Base-by-base conservation (phyloP, 805 yeast species). In the Saccharomycopsis capsularis region DNA sequence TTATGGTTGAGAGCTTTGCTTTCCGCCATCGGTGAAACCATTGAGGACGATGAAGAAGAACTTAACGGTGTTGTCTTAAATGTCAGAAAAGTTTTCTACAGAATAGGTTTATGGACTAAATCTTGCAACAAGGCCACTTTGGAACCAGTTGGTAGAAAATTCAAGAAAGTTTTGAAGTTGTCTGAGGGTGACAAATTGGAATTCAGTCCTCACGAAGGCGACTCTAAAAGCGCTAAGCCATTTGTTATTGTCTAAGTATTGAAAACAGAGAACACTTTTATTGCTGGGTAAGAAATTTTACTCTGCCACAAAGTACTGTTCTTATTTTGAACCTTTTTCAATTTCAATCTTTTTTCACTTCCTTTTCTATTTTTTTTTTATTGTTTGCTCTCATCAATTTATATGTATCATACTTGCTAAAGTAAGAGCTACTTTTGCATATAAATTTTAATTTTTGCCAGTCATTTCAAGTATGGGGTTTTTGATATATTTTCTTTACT, bases 21-120 rank as follows among this genome's bases (percentile, higher is more conserved):
- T 59, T 82, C 95, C 44, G 87, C 87, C 49, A 87, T 93, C 66
- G 99, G 99, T 61, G 98, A 90, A 71, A 87, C 96, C 49, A 82
- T 91, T 59, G 93, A 85, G 63, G 81, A 78, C 56, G 89, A 81
- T 57, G 78, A 77, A 58, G 78, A 84, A 63, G 91, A 88, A 70
- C 93, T 93, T 57, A 90, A 86, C 66, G 99, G 99, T 63, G 86
- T 88, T 59, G 96, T 93, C 56, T 80, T 88, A 64, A 87, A 86
- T 66, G 81, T 85, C 61, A 85, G 96, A 75, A 82, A 79, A 64
- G 80, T 78, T 58, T 87, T 80, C 57, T 79, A 76, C 74, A 85
- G 88, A 68, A 76, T 91, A 65, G 91, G 95, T 63, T 73, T 91
- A 65, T 91, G 99, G 99, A 91, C 97, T 56, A 83, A 81, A 66